Evolutionary conservation across 1,139 yeast species (phyloP), one percentile per base, ranked within the genome.

Genomic region (Maudiozyma humilis): DNA sequence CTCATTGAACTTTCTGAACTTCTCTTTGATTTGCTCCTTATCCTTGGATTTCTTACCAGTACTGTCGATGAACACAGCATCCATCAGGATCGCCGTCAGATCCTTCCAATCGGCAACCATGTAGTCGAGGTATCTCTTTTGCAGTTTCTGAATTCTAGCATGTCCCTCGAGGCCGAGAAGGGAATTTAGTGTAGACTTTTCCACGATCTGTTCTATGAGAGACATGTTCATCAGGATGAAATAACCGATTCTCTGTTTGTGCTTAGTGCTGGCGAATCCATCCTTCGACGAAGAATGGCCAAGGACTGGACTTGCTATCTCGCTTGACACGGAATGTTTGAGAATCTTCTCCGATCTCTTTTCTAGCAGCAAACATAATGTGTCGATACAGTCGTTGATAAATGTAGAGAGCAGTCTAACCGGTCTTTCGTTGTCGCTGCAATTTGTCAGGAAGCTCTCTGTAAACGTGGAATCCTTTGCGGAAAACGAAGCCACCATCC

Each of bases 61-160:
- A 41, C 73, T 70, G 32, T 73, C 73, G 18, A 72, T 71, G 27
- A 79, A 77, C 23, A 74, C 73, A 2, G 89, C 79, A 65, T 81
- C 88, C 68, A 89, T 80, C 44, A 89, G 72, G 44, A 77, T 73
- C 23, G 82, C 73, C 5, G 95, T 88, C 19, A 87, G 79, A 50
- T 73, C 73, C 53, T 84, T 82, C 96, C 96, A 89, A 53, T 82
- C 91, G 18, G 82, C 79, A 47, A 88, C 71, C 60, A 88, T 86
- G 52, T 80, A 68, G 57, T 83, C 85, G 55, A 85, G 68, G 41
- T 83, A 87, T 49, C 88, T 71, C 58, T 85, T 88, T 57, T 82
- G 79, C 51, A 87, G 65, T 54, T 79, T 77, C 41, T 75, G 82
- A 15, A 88, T 62, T 47, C 96, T 67, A 44, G 77, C 82, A 32